These are phyloP conservation scores for Setomelanomma holmii DNA, from an alignment of 2,329 filamentous ascomycete species.

Conservation along the genomic window DNA sequence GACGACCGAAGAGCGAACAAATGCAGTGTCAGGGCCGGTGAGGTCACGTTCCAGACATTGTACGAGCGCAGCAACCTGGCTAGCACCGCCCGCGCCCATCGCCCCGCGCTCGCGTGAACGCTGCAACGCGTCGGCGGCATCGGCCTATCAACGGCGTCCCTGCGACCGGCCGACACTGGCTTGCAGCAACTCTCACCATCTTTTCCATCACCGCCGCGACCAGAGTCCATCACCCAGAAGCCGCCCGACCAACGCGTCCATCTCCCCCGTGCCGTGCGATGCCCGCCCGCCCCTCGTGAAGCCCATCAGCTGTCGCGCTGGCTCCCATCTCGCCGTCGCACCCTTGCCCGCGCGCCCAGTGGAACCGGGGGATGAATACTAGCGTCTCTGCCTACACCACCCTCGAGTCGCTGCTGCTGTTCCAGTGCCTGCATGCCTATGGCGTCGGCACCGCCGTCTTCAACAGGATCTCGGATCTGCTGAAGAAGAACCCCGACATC, in stretches of 20 bases:
- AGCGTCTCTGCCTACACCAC: constrained; percentile 74
- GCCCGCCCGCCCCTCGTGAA: constrained; percentile 29
- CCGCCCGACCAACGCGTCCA: constrained; percentile 19
- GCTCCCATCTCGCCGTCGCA: constrained; percentile 42
- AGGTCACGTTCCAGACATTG: too few relatives aligned
- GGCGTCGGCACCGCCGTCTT: constrained; percentile 73
- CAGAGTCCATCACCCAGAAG: constrained; percentile 25
- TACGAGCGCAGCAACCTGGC: too few relatives aligned
- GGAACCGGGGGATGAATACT: constrained; percentile 62
- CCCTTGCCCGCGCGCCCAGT: constrained; percentile 32
- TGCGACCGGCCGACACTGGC: background rate
- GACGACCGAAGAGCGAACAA: background rate
- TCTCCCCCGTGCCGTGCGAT: constrained; percentile 26
- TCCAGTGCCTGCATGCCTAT: constrained; percentile 76
- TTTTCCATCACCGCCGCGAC: constrained; percentile 23
- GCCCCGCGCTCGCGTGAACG: constrained; percentile 11
- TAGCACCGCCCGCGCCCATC: too few relatives aligned
- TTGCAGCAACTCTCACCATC: constrained; percentile 17
- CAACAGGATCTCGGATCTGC: constrained; percentile 72
- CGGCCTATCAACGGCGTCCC: background rate
- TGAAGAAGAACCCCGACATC: constrained; percentile 77
- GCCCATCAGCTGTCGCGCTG: constrained; percentile 40
- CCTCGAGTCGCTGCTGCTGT: constrained; percentile 85
- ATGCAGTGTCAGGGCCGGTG: too few relatives aligned
- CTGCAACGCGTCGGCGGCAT: background rate